A percentile compares a stretch with the other conserved stretches of the same genome.
phyloP scores from a whole-genome alignment of 352 stramenopile genomes.

The Phytophthora fragariae region DNA sequence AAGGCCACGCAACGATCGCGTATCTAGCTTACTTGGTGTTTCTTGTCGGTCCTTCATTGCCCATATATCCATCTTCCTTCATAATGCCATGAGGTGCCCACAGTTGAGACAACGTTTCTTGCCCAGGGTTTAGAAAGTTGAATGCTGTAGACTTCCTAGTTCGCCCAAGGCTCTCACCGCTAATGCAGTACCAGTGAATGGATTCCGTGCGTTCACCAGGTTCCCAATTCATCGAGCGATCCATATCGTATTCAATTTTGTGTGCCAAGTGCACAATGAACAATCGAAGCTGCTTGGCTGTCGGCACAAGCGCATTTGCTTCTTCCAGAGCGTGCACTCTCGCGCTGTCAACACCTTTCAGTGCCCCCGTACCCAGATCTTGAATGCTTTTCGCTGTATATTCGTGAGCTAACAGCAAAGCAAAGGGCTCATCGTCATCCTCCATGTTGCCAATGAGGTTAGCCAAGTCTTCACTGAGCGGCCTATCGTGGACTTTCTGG shows the following conservation, averaged over 20 bases:
- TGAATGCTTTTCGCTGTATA: constrained; percentile 26
- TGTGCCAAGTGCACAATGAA: constrained; percentile 21
- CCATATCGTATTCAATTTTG: constrained; percentile 13
- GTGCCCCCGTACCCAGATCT: constrained; percentile 11
- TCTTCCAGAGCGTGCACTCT: constrained; percentile 18
- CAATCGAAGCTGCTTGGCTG: constrained; percentile 7
- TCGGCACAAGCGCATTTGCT: background rate
- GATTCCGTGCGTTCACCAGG: background rate
- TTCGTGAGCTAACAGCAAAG: constrained; percentile 25
- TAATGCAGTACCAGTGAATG: background rate
- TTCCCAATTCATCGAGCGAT: background rate
- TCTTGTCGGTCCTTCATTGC: constrained; percentile 19
- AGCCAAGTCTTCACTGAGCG: constrained; percentile 4
- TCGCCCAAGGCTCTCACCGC: background rate
- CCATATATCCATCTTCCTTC: constrained; percentile 23
- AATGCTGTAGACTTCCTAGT: constrained; percentile 3
- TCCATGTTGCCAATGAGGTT: constrained; percentile 40
- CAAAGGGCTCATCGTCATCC: constrained; percentile 42
- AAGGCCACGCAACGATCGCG: constrained; percentile 25
- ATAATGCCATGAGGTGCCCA: constrained; percentile 19
- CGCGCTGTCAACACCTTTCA: constrained; percentile 23
- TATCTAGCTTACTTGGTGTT: constrained; percentile 29
- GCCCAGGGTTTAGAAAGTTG: constrained; percentile 29
- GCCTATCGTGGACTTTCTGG: background rate
- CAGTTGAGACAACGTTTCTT: constrained; percentile 14